phyloP scores from a whole-genome alignment of 129 eudicot species.

The Pulicaria dysenterica region DNA sequence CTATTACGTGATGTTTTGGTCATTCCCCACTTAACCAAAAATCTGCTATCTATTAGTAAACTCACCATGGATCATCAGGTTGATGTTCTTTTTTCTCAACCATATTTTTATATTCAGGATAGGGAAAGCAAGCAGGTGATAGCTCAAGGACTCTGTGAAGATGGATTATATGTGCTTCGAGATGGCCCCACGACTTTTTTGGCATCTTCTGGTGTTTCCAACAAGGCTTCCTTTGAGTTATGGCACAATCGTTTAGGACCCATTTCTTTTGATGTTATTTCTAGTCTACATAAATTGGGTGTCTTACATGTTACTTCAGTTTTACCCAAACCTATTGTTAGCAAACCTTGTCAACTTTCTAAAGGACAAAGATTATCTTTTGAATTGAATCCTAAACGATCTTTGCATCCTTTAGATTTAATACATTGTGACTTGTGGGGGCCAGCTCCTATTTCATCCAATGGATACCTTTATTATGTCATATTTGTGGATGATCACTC shows the following conservation, averaged over 20 bases:
- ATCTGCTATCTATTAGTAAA: neutral
- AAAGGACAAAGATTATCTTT: too few species aligned
- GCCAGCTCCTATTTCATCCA: neutral
- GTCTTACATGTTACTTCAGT: neutral
- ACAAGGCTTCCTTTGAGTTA: too few species aligned
- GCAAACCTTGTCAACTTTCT: neutral
- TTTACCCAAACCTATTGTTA: neutral
- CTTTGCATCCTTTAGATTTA: too few species aligned
- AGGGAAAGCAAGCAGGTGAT: neutral
- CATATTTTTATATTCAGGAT: too few species aligned
- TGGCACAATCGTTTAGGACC: too few species aligned
- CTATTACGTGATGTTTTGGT: neutral
- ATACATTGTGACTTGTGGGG: too few species aligned
- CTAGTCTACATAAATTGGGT: neutral
- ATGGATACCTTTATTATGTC: constrained; percentile 2
- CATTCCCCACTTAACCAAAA: too few species aligned
- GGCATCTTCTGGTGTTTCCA: neutral
- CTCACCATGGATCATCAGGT: constrained; percentile 1
- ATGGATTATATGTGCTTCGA: neutral
- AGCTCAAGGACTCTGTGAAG: neutral
- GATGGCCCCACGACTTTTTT: neutral
- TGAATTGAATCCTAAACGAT: too few species aligned
- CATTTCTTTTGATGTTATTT: constrained; percentile 9
- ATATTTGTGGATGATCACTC: constrained; percentile 8
- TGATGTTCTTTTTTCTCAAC: constrained; percentile 9